These are phyloP conservation scores for Zanthoxylum bungeanum DNA, from an alignment of 345 rosid genomes.

Conservation along the genomic window DNA sequence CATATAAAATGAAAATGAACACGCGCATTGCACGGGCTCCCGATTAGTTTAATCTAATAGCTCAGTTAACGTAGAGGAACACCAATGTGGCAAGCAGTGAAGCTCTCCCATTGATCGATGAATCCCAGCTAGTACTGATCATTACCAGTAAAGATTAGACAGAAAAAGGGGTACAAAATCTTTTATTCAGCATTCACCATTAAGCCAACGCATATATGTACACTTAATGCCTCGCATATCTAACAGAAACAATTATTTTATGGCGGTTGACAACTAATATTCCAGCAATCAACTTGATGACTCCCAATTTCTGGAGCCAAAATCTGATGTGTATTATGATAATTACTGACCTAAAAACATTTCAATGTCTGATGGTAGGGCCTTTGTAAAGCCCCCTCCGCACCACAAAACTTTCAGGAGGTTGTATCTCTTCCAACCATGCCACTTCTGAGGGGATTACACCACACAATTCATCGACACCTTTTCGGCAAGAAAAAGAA, in stretches of 20 bases:
- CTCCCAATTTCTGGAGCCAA: slow-evolving; percentile 14
- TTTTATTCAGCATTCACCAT: neutral
- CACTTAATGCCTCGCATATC: slow-evolving; percentile 16
- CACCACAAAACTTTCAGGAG: slow-evolving; percentile 19
- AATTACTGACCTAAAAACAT: slow-evolving; percentile 10
- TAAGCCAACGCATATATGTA: slow-evolving; percentile 9
- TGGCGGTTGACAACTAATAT: slow-evolving; percentile 19
- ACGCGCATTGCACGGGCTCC: too few species aligned
- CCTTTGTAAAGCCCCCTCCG: slow-evolving; percentile 6
- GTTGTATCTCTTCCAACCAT: slow-evolving; percentile 18
- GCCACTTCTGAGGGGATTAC: neutral
- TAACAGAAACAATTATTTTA: slow-evolving; percentile 16
- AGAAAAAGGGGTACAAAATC: too few species aligned
- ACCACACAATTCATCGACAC: neutral
- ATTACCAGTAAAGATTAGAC: neutral
- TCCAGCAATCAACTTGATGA: slow-evolving; percentile 17
- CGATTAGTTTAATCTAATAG: too few species aligned
- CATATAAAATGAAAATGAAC: too few species aligned
- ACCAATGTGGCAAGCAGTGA: too few species aligned
- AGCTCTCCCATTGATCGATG: neutral
- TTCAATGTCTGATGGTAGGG: slow-evolving; percentile 15
- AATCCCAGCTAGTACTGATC: neutral
- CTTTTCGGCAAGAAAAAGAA: neutral
- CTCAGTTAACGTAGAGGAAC: too few species aligned
- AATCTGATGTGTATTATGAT: slow-evolving; percentile 2